Conservation (phyloP, 2,329 filamentous ascomycete genomes). For the Trichoderma hamatum region DNA sequence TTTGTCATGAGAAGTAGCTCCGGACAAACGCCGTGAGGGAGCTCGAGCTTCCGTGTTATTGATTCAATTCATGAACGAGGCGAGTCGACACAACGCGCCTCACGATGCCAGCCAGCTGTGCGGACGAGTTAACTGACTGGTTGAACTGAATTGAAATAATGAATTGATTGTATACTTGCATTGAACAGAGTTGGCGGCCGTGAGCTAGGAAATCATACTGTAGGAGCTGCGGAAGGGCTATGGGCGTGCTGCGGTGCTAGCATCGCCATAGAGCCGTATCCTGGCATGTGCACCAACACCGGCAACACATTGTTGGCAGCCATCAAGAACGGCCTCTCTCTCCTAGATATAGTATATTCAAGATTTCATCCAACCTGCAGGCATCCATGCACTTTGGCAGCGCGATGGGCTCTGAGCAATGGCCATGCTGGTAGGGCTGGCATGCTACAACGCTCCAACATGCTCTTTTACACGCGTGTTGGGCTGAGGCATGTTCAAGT, state of each 20-base stretch:
- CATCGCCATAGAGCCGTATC: not conserved
- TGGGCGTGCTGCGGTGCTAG: not conserved
- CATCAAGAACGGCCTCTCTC: not conserved
- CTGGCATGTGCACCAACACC: constrained; percentile 10
- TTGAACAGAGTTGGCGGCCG: not conserved
- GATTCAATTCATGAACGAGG: not conserved
- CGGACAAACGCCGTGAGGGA: constrained; percentile 21
- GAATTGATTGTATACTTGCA: not conserved
- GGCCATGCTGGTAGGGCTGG: constrained; percentile 17
- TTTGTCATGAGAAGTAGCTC: constrained; percentile 19
- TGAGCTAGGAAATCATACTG: not conserved
- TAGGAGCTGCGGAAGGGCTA: not conserved
- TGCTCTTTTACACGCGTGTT: not conserved
- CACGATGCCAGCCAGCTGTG: not conserved
- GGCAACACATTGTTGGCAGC: not conserved
- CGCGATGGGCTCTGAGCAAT: not conserved
- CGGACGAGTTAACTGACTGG: not conserved
- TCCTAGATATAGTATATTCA: not conserved
- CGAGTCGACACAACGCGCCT: not conserved
- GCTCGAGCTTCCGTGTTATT: not conserved
- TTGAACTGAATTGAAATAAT: not conserved
- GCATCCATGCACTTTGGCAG: not conserved
- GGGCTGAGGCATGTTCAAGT: not conserved
- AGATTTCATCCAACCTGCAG: not conserved
- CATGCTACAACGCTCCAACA: not conserved